Conservation (phyloP, 2,329 filamentous ascomycete species). For the Exophiala dermatitidis region DNA sequence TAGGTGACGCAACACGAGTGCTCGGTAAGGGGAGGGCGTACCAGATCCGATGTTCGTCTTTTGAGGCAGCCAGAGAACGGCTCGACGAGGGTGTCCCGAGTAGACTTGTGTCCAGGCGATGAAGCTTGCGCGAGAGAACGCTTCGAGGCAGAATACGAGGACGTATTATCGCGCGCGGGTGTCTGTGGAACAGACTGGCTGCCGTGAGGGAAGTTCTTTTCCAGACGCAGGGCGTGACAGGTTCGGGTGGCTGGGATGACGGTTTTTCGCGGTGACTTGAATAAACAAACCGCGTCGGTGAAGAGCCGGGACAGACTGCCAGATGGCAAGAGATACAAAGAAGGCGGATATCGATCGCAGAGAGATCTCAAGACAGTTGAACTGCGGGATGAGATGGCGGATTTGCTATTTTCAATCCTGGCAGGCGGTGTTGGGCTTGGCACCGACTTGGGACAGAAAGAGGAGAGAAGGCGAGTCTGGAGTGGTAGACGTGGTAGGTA, state of each 20-base stretch:
- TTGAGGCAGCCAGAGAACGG: conserved; percentile 11
- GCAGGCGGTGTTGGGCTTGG: conserved; percentile 16
- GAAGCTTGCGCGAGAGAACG: conserved; percentile 5
- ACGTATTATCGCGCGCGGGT: conserved; percentile 21
- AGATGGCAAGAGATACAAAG: conserved; percentile 4
- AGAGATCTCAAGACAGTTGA: conserved; percentile 5
- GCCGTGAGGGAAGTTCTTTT: conserved; percentile 14
- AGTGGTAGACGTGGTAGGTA: neutral
- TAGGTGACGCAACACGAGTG: conserved; percentile 16
- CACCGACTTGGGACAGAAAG: neutral
- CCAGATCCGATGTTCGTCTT: conserved; percentile 9
- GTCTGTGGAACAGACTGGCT: conserved; percentile 19
- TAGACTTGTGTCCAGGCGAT: conserved; percentile 2
- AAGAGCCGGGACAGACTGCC: neutral
- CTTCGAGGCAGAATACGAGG: neutral
- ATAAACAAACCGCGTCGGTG: neutral
- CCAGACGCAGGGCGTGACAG: conserved; percentile 11
- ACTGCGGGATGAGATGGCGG: conserved; percentile 10
- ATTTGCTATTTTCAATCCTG: conserved; percentile 24
- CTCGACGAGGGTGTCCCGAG: conserved; percentile 11
- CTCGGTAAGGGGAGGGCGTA: conserved; percentile 11
- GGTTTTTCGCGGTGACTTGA: neutral
- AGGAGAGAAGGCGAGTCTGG: conserved; percentile 1
- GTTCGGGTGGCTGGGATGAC: conserved; percentile 4
- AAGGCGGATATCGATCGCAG: conserved; percentile 1